A percentile compares a stretch with the other conserved stretches of the same genome.
Evolutionary conservation across 495 filamentous ascomycete genomes (phyloP).

Genomic region (Neurospora tetrasperma): DNA sequence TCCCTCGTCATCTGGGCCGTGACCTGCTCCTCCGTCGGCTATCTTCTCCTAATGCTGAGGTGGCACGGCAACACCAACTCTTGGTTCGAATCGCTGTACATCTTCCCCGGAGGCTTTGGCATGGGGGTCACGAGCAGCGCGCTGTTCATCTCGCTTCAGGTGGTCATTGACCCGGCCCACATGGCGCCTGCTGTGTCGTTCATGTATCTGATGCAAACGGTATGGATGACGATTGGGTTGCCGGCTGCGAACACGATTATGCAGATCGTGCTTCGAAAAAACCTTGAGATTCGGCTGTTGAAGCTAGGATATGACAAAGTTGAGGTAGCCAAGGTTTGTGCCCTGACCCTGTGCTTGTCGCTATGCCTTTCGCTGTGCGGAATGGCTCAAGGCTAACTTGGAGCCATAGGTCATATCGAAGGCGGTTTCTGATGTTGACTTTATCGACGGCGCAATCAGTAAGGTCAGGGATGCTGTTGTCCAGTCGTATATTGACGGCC

Average conservation of each 20-base stretch:
- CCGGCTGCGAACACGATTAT: conserved; percentile 39
- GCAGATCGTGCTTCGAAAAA: conserved; percentile 17
- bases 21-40: conserved; percentile 38
- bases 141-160: conserved; percentile 48
- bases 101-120: conserved; percentile 47
- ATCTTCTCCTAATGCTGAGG: conserved; percentile 43
- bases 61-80: conserved; percentile 52
- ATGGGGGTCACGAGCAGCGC: conserved; percentile 43
- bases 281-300: conserved; percentile 14
- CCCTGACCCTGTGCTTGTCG: not conserved
- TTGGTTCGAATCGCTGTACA: conserved; percentile 51
- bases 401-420: conserved; percentile 25
- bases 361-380: not conserved
- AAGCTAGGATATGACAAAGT: conserved; percentile 13
- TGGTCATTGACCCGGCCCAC: conserved; percentile 39
- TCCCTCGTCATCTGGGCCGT: conserved; percentile 41
- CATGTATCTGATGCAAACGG: conserved; percentile 40
- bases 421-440: conserved; percentile 38
- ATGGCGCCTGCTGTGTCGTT: conserved; percentile 46
- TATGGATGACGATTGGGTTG: conserved; percentile 44
- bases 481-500: conserved; percentile 26
- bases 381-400: not conserved
- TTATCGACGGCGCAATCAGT: conserved; percentile 36
- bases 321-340: conserved; percentile 18
- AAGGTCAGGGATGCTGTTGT: conserved; percentile 21